These are phyloP conservation scores for Pleurotus tuoliensis DNA, from an alignment of 768 basidiomycete species.

Conservation along the genomic window DNA sequence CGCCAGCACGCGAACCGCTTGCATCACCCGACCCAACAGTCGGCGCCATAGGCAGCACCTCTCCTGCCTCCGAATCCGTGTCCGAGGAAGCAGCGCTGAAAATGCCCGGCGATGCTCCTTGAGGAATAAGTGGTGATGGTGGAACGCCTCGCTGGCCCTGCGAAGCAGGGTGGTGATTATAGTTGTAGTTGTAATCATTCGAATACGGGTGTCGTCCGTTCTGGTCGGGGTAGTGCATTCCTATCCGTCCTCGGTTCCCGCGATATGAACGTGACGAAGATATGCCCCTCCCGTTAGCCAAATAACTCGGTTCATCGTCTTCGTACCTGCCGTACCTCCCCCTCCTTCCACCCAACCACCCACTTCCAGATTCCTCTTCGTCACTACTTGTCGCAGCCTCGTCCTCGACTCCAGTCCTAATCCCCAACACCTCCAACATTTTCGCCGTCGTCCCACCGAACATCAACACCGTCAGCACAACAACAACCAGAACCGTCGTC, in stretches of 20 bases:
- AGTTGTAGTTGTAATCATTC: conserved; percentile 19
- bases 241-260: conserved; percentile 36
- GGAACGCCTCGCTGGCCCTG: conserved; percentile 6
- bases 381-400: conserved; percentile 63
- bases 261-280: conserved; percentile 19
- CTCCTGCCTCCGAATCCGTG: conserved; percentile 67
- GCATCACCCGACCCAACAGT: conserved; percentile 26
- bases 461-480: conserved; percentile 89
- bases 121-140: conserved; percentile 16
- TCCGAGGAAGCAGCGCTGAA: conserved; percentile 75
- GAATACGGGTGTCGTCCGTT: conserved; percentile 9
- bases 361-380: conserved; percentile 44
- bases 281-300: conserved; percentile 21
- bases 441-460: conserved; percentile 97
- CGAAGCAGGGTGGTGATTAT: conserved; percentile 52
- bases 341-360: conserved; percentile 26
- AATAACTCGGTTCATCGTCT: conserved; percentile 40
- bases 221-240: conserved; percentile 50
- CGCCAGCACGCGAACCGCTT: conserved; percentile 16
- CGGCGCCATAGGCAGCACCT: conserved; percentile 74
- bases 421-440: conserved; percentile 97
- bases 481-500: conserved; percentile 92
- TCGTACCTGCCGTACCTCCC: conserved; percentile 41
- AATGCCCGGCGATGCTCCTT: conserved; percentile 26
- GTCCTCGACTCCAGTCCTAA: conserved; percentile 92